Conservation (phyloP, 805 yeast species). For the Metschnikowia colocasiae region DNA sequence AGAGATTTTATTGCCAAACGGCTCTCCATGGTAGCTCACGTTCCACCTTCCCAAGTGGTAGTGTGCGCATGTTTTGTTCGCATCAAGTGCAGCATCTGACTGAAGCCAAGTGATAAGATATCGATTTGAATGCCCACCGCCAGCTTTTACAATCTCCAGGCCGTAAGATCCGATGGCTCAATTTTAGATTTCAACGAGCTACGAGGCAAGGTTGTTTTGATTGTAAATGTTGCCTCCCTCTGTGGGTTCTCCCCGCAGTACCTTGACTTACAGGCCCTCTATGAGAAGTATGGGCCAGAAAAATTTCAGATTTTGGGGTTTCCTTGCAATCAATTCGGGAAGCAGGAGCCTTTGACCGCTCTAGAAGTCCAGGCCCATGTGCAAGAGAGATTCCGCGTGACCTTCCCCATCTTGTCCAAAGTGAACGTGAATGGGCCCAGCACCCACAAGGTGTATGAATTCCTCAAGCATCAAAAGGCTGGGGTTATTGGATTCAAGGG, state of each 20-base stretch:
- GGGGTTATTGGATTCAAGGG: constrained; percentile 38
- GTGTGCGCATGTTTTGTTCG: constrained; percentile 4
- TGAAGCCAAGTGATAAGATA: background rate
- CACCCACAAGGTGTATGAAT: constrained; percentile 28
- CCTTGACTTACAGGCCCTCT: constrained; percentile 62
- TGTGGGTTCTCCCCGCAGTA: constrained; percentile 35
- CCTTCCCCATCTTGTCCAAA: constrained; percentile 38
- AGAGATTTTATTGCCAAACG: background rate
- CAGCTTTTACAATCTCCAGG: constrained; percentile 7
- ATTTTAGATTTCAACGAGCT: constrained; percentile 13
- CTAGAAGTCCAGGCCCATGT: constrained; percentile 24
- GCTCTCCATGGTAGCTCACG: background rate
- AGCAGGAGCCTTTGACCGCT: constrained; percentile 69
- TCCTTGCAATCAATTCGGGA: constrained; percentile 89
- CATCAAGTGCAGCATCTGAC: background rate
- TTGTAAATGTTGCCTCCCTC: constrained; percentile 25
- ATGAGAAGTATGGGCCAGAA: constrained; percentile 57
- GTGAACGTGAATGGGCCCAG: constrained; percentile 35
- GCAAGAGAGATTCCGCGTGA: constrained; percentile 26
- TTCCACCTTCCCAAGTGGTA: background rate
- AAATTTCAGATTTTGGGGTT: constrained; percentile 74
- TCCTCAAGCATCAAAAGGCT: constrained; percentile 24
- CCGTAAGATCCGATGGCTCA: constrained; percentile 1
- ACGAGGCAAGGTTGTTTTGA: constrained; percentile 22
- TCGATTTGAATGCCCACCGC: background rate